Percentiles rank a stretch among this genome's conserved stretches.
Evolutionary conservation across 202 grass and related monocot genomes (phyloP).

Genomic region (Carex sylvatica): DNA sequence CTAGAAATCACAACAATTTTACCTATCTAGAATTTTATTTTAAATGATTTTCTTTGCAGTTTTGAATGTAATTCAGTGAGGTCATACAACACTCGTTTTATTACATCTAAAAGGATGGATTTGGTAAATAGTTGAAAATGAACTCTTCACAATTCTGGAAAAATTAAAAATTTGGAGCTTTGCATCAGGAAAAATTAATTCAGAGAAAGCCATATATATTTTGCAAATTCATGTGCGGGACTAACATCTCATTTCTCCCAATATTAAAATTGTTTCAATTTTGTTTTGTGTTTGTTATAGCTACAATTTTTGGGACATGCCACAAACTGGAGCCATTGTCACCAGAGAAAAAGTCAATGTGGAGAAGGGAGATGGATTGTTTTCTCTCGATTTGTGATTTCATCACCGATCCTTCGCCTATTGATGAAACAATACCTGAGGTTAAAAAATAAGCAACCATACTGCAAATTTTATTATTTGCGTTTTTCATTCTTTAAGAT

Average conservation of each 20-base stretch:
- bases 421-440: slow-evolving; percentile 48
- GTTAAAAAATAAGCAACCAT: slow-evolving; percentile 32
- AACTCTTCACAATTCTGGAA: background rate
- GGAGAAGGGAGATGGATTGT: slow-evolving; percentile 91
- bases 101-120: background rate
- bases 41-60: no score
- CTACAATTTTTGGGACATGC: slow-evolving; percentile 82
- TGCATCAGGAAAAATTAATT: background rate
- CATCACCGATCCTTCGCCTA: slow-evolving; percentile 62
- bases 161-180: background rate
- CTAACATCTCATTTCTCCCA: background rate
- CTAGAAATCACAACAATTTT: background rate
- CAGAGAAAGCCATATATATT: background rate
- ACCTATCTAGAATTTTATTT: no score
- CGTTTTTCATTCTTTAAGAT: background rate
- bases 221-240: background rate
- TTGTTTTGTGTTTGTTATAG: slow-evolving; percentile 33
- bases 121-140: background rate
- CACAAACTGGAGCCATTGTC: slow-evolving; percentile 64
- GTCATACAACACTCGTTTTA: background rate
- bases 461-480: background rate
- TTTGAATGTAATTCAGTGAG: no score
- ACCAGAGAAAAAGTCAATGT: slow-evolving; percentile 79
- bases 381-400: slow-evolving; percentile 88
- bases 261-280: background rate